Percentiles rank a stretch among this genome's conserved stretches.
Conservation (phyloP, 164 flowering plant species). For the Protea cynaroides region DNA sequence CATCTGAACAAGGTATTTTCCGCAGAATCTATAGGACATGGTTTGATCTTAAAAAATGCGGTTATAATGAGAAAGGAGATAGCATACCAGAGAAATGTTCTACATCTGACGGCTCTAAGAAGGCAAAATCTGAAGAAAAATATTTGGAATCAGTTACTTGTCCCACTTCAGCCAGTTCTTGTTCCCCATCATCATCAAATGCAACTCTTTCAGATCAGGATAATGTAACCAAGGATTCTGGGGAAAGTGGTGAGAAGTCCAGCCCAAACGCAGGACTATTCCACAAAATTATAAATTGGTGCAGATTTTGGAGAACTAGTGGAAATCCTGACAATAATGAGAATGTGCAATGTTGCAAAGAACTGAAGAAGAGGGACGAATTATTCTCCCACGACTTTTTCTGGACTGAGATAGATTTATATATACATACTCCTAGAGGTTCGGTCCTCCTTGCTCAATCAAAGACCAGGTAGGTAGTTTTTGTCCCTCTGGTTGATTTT, state of each 20-base stretch:
- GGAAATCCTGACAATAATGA: constrained; percentile 11
- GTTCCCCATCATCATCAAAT: constrained; percentile 12
- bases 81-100: constrained; percentile 3
- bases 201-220: constrained; percentile 12
- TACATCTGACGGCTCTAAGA: constrained; percentile 9
- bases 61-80: constrained; percentile 4
- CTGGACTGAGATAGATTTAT: constrained; percentile 59
- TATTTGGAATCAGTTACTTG: constrained; percentile 8
- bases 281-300: constrained; percentile 26
- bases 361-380: constrained; percentile 12
- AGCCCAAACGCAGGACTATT: constrained; percentile 20
- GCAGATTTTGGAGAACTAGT: constrained; percentile 19
- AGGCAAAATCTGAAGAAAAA: constrained; percentile 10
- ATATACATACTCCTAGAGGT: constrained; percentile 41
- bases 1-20: constrained; percentile 30
- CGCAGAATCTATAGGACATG: constrained; percentile 33
- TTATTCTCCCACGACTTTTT: constrained; percentile 37
- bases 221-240: constrained; percentile 6
- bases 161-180: constrained; percentile 9
- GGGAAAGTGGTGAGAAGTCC: constrained; percentile 17
- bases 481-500: neutral
- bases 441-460: constrained; percentile 35
- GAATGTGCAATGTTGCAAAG: constrained; percentile 13
- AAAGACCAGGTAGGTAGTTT: constrained; percentile 52
- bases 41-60: constrained; percentile 24